Percentiles rank a stretch among this genome's conserved stretches.
Evolutionary conservation across 805 yeast species (phyloP).

Genomic region (Hanseniaspora nectarophila): DNA sequence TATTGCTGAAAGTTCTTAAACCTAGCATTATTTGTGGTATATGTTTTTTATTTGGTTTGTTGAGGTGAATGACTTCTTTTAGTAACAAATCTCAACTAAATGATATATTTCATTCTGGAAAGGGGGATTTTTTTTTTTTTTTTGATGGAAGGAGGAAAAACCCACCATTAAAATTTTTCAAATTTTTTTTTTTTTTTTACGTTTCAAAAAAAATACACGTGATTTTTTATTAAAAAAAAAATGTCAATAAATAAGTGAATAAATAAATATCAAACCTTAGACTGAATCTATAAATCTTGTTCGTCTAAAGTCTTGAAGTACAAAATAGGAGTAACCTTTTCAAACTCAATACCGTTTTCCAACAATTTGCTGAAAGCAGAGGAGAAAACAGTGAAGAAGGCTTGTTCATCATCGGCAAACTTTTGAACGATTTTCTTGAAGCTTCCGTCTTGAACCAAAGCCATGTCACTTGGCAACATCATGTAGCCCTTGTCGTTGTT

Average conservation of each 20-base stretch:
- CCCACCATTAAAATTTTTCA: no score
- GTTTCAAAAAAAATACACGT: no score
- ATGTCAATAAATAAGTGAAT: no score
- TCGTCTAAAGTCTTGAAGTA: constrained; percentile 59
- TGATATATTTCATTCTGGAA: no score
- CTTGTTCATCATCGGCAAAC: constrained; percentile 54
- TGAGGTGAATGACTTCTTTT: no score
- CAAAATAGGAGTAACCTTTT: constrained; percentile 35
- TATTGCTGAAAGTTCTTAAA: neutral
- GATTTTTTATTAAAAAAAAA: no score
- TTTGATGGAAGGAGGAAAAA: no score
- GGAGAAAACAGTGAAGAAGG: constrained; percentile 54
- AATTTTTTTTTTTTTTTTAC: no score
- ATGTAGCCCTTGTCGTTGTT: constrained; percentile 55
- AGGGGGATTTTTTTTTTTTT: no score
- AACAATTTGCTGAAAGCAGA: constrained; percentile 55
- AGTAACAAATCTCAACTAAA: no score
- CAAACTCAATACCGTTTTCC: constrained; percentile 66
- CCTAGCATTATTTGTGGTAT: neutral
- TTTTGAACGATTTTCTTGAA: constrained; percentile 50
- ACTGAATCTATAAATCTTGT: constrained; percentile 31
- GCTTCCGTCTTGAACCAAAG: constrained; percentile 48
- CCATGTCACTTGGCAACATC: constrained; percentile 81
- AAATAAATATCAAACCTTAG: no score
- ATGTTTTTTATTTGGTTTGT: neutral